Conservation (phyloP, 495 filamentous ascomycete species). For the Penicillium bialowiezense region DNA sequence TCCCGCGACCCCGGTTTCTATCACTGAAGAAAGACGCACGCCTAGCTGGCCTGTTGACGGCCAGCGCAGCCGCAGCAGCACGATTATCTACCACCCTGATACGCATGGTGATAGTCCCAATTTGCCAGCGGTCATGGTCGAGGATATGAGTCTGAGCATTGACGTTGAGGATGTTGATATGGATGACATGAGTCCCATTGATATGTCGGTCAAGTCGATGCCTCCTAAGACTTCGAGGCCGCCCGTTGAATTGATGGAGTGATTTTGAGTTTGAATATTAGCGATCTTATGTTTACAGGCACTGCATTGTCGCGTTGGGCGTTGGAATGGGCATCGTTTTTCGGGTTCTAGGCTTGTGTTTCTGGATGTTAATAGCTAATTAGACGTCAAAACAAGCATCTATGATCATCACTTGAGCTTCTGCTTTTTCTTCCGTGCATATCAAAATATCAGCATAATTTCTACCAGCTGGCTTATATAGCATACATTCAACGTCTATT, state of each 20-base stretch:
- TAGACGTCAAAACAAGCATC: background rate
- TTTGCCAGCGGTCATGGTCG: slow-evolving; percentile 85
- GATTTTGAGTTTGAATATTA: slow-evolving; percentile 7
- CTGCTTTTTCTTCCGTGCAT: too few relatives aligned
- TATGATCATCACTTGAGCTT: background rate
- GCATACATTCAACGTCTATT: too few relatives aligned
- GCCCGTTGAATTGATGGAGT: slow-evolving; percentile 85
- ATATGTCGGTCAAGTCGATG: slow-evolving; percentile 50
- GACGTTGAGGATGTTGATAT: slow-evolving; percentile 35
- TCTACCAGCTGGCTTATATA: too few relatives aligned
- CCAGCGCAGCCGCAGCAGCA: slow-evolving; percentile 58
- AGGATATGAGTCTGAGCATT: slow-evolving; percentile 72
- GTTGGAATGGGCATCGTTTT: slow-evolving; percentile 5
- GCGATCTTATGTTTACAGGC: slow-evolving; percentile 14
- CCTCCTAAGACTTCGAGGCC: slow-evolving; percentile 77
- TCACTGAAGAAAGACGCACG: slow-evolving; percentile 38
- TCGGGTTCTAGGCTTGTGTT: background rate
- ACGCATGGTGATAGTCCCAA: slow-evolving; percentile 73
- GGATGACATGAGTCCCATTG: slow-evolving; percentile 39
- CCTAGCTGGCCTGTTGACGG: slow-evolving; percentile 34
- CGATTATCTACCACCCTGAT: slow-evolving; percentile 71
- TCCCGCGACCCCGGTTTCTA: slow-evolving; percentile 36
- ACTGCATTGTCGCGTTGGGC: slow-evolving; percentile 3
- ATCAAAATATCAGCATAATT: too few relatives aligned
- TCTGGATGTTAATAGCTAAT: background rate